Conservation (phyloP, 371 early-diverging fungal genomes). For the Chytridium lagenaria region DNA sequence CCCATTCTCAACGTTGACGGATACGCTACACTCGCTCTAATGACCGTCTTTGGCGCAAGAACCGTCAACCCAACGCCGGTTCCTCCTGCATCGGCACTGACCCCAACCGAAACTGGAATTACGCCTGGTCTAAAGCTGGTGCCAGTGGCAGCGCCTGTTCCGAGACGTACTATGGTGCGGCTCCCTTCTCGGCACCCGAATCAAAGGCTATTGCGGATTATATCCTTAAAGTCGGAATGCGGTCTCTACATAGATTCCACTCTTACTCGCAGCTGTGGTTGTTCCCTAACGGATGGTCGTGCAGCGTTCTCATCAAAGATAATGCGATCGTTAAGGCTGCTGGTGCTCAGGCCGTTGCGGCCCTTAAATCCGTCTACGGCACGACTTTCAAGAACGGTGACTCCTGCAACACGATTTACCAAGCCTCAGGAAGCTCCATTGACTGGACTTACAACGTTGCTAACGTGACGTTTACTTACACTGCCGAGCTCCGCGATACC, state of each 20-base stretch:
- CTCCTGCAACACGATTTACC: slow-evolving; percentile 41
- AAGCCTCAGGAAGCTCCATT: slow-evolving; percentile 43
- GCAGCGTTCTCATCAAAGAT: slow-evolving; percentile 33
- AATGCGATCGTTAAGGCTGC: slow-evolving; percentile 24
- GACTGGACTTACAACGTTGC: slow-evolving; percentile 38
- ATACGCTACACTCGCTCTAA: slow-evolving; percentile 35
- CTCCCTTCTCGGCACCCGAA: neutral
- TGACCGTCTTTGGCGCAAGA: slow-evolving; percentile 40
- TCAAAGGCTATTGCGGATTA: slow-evolving; percentile 46
- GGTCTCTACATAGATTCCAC: slow-evolving; percentile 59
- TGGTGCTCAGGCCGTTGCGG: slow-evolving; percentile 27
- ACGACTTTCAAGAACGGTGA: slow-evolving; percentile 33
- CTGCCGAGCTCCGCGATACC: slow-evolving; percentile 43
- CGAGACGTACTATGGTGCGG: slow-evolving; percentile 28
- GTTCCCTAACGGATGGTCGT: slow-evolving; percentile 38
- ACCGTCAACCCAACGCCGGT: slow-evolving; percentile 28
- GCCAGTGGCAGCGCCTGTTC: slow-evolving; percentile 25
- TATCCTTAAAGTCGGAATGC: slow-evolving; percentile 3
- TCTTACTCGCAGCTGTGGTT: slow-evolving; percentile 34
- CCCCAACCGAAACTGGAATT: slow-evolving; percentile 31
- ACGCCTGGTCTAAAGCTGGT: slow-evolving; percentile 22
- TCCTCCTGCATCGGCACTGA: slow-evolving; percentile 39
- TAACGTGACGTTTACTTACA: slow-evolving; percentile 32
- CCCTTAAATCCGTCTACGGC: slow-evolving; percentile 31
- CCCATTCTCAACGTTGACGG: slow-evolving; percentile 42